Evolutionary conservation across 2,329 filamentous ascomycete species (phyloP).

Genomic region (Alternaria ventricosa): DNA sequence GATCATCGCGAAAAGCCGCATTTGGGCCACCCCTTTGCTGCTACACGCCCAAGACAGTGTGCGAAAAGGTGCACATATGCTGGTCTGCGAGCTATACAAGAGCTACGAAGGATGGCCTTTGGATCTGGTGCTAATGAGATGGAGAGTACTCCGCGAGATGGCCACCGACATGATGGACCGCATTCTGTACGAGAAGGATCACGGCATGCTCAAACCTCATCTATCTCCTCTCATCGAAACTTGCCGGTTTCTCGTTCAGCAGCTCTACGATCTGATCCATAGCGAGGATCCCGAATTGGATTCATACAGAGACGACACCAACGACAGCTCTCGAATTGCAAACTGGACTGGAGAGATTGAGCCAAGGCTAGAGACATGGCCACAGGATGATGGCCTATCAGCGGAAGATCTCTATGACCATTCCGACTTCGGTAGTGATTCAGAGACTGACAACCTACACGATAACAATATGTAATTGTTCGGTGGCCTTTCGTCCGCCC

Average conservation of each 20-base stretch:
- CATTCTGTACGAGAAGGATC: slow-evolving; percentile 33
- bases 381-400: slow-evolving; percentile 39
- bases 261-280: slow-evolving; percentile 25
- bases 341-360: slow-evolving; percentile 33
- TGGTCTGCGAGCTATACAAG: slow-evolving; percentile 34
- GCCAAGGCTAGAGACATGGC: slow-evolving; percentile 30
- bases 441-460: slow-evolving; percentile 39
- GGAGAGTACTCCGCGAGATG: slow-evolving; percentile 25
- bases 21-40: slow-evolving; percentile 34
- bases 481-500: background rate
- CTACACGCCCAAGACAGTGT: slow-evolving; percentile 38
- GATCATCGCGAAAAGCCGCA: slow-evolving; percentile 23
- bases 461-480: slow-evolving; percentile 20
- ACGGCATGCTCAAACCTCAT: slow-evolving; percentile 28
- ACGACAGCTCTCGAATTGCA: slow-evolving; percentile 33
- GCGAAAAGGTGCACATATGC: slow-evolving; percentile 26
- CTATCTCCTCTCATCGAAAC: slow-evolving; percentile 34
- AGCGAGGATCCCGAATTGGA: slow-evolving; percentile 30
- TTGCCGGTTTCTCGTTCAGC: slow-evolving; percentile 24
- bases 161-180: slow-evolving; percentile 25
- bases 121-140: slow-evolving; percentile 29
- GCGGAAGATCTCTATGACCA: slow-evolving; percentile 41
- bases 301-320: slow-evolving; percentile 23
- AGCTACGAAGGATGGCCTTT: slow-evolving; percentile 19
- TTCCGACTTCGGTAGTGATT: slow-evolving; percentile 49